These are phyloP conservation scores for Pyricularia pennisetigena DNA, from an alignment of 2,329 filamentous ascomycete genomes.

Conservation along the genomic window DNA sequence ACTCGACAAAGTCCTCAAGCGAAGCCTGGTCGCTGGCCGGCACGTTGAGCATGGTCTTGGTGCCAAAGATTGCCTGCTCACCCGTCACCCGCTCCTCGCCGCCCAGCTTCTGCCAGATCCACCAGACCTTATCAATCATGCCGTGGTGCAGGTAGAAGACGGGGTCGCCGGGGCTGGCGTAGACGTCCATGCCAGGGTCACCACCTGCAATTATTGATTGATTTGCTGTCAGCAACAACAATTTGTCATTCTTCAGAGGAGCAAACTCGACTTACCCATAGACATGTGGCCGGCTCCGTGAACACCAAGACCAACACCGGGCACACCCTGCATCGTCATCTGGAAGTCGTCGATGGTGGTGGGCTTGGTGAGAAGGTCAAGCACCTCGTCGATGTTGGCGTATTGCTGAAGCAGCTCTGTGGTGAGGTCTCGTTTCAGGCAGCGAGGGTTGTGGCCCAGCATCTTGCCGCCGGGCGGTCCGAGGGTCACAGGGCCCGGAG, in stretches of 20 bases:
- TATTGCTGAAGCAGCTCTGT: not conserved
- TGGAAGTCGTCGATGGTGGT: not conserved
- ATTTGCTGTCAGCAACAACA: not conserved
- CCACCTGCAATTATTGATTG: not conserved
- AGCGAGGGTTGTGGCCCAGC: slow-evolving; percentile 1
- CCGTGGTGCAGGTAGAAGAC: slow-evolving; percentile 24
- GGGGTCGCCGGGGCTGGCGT: slow-evolving; percentile 18
- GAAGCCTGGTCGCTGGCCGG: slow-evolving; percentile 14
- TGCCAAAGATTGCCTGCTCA: not conserved
- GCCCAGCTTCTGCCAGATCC: slow-evolving; percentile 18
- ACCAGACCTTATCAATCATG: slow-evolving; percentile 23
- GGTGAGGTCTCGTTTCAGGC: not conserved
- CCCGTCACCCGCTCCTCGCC: not conserved
- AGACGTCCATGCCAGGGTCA: not conserved
- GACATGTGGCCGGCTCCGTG: not conserved
- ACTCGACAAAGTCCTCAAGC: slow-evolving; percentile 17
- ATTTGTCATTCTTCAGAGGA: not conserved
- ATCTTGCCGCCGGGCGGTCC: not conserved
- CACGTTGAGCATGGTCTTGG: slow-evolving; percentile 16
- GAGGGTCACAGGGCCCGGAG: not conserved
- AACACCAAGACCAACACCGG: not conserved
- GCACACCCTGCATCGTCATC: not conserved
- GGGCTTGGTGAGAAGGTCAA: not conserved
- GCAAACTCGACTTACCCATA: not conserved
- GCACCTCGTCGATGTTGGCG: not conserved